Evolutionary conservation across 129 eudicot species (phyloP), one percentile per base, ranked within the genome.

Genomic region (carrot (Daucus carota)): DNA sequence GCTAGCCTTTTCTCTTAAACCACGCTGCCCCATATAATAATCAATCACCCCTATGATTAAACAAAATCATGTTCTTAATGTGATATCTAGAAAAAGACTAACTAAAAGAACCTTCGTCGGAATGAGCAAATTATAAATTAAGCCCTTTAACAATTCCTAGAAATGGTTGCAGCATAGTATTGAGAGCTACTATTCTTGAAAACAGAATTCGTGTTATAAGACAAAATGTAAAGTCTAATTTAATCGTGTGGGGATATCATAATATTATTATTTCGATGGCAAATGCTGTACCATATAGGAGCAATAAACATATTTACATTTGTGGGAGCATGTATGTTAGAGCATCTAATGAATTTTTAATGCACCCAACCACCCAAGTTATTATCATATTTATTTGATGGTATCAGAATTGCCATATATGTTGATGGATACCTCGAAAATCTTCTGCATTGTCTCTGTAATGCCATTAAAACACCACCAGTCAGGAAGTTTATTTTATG

Each of bases 31-130:
- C 62, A 52, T 52, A 20, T 52, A 20, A 52, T 52, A 52, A 7
- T 52, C 63, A 54, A 8, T 14, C 40, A 41, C 78, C 52, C 74
- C 78, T 65, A 40, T 40, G 45, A 34, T 60, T 6, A 77, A 20
- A 65, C 63, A 54, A 73, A 40, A 48, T 32, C 70, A 73, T 78
- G 81, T 75, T 81, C 80, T 84, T 69, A 81, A 81, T 80, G 85
- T 70, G 83, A 54, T 79, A 68, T 57, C 74, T 65, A 63, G 65
- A 17, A 45, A 34, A 44, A 69, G 62, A 28, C 9, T 24, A 54
- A 26, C 62, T 71, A 29, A 44, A 70, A 46, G 80, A 85, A 81
- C 79, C 88, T 81, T 85, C 85, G 14, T 81, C 32, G 62, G 71
- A 75, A 76, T 67, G 62, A 65, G 80, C 62, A 33, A 47, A 43